Evolutionary conservation across 1,139 yeast species (phyloP), one percentile per base, ranked within the genome.

Genomic region (Kodamaea derodonti): DNA sequence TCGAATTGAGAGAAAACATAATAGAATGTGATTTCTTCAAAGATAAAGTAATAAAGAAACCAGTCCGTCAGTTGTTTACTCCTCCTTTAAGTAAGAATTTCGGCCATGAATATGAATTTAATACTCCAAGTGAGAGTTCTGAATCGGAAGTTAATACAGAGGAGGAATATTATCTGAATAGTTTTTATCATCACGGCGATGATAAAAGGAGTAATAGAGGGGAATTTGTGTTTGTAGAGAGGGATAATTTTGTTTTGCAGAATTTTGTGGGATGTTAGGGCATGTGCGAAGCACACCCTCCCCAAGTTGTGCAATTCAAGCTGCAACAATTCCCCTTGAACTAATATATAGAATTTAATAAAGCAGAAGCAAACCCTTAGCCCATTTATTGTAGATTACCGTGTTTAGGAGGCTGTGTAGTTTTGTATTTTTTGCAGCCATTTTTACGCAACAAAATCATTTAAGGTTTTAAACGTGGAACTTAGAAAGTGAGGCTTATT

Each of bases 1-100:
- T 63, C 16, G 64, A 69, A 22, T 68, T 86, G 40, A 57, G 66
- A 40, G 51, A 55, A 10, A 68, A 64, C 40, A 53, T 75, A 12
- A 46, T 65, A 4, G 49, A 48, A 20, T 65, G 78, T 41, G 65
- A 69, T 39, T 62, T 68, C 42, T 69, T 65, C 50, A 46, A 54
- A 30, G 66, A 65, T 40, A 20, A 30, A 12, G 20, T 14, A 3
- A 12, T 14, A 12, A 25, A 25, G 17, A 30, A n/a, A 11, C 13
- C n/a, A 10, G n/a, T 14, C 23, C 11, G 14, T 11, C 32, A 29
- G 14, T 29, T 29, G 27, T 23, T 20, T n/a, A 29, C 32, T 4
- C 32, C 32, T 4, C 30, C 30, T 14, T 17, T 27, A 7, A 11
- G 18, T 8, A 14, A 13, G 8, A 30, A 30, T 20, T 30, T 12